phyloP scores from a whole-genome alignment of 2,329 filamentous ascomycete genomes.

The Sclerotinia sclerotiorum region DNA sequence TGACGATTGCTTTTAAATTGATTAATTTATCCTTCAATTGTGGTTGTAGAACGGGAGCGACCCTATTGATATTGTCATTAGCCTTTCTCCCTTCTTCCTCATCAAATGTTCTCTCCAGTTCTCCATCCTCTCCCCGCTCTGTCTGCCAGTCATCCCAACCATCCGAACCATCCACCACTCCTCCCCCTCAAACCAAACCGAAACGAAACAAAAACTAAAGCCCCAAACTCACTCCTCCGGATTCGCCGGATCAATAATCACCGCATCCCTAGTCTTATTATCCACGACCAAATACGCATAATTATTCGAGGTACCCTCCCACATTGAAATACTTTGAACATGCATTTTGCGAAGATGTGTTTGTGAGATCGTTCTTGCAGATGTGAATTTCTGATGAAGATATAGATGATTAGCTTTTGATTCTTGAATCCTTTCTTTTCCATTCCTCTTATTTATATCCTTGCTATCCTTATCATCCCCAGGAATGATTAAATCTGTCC shows the following conservation, averaged over 20 bases:
- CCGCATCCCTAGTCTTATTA: conserved; percentile 73
- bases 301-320: conserved; percentile 77
- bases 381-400: neutral
- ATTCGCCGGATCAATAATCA: conserved; percentile 79
- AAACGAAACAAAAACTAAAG: neutral
- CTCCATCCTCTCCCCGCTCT: neutral
- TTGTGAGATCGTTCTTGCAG: conserved; percentile 26
- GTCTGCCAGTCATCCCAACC: conserved; percentile 11
- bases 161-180: neutral
- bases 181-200: conserved; percentile 11
- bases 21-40: conserved; percentile 70
- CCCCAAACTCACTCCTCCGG: conserved; percentile 65
- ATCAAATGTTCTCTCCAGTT: neutral
- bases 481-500: no score
- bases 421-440: neutral
- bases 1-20: conserved; percentile 85
- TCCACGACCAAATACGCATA: conserved; percentile 82
- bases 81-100: neutral
- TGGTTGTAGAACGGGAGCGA: conserved; percentile 66
- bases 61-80: conserved; percentile 44
- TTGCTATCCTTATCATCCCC: neutral
- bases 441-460: neutral
- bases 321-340: conserved; percentile 87
- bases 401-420: neutral
- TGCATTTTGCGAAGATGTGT: conserved; percentile 57